These are phyloP conservation scores for Linnemannia exigua DNA, from an alignment of 192 early-diverging fungal species.

Conservation along the genomic window DNA sequence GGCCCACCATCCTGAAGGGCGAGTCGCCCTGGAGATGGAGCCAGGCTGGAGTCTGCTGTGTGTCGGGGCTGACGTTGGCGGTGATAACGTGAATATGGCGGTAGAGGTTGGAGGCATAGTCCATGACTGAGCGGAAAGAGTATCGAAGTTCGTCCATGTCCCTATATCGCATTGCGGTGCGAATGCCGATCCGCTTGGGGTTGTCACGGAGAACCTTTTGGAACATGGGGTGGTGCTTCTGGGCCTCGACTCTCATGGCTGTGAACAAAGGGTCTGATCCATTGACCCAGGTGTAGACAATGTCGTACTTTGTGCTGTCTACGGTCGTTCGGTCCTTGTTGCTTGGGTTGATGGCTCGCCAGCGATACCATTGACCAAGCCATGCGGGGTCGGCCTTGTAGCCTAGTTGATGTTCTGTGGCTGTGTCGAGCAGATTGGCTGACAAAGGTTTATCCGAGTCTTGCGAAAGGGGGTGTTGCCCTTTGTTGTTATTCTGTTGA, in stretches of 20 bases:
- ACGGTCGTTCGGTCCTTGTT: not conserved
- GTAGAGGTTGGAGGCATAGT: slow-evolving; percentile 28
- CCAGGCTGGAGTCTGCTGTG: slow-evolving; percentile 51
- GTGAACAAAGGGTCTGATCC: slow-evolving; percentile 48
- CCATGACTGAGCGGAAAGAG: slow-evolving; percentile 50
- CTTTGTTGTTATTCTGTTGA: not conserved
- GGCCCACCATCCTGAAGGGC: slow-evolving; percentile 20
- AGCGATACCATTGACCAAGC: slow-evolving; percentile 41
- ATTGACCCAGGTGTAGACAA: slow-evolving; percentile 64
- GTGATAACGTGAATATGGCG: slow-evolving; percentile 44
- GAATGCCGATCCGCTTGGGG: slow-evolving; percentile 8
- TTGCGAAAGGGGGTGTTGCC: no score
- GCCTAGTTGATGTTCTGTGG: not conserved
- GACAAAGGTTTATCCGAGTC: not conserved
- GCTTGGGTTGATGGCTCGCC: slow-evolving; percentile 35
- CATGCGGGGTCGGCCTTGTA: slow-evolving; percentile 15
- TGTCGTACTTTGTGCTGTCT: slow-evolving; percentile 24
- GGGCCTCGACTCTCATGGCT: not conserved
- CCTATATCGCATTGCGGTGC: slow-evolving; percentile 40
- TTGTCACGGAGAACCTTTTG: not conserved
- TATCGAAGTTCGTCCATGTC: slow-evolving; percentile 61
- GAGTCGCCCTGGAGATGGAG: slow-evolving; percentile 10
- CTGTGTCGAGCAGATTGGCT: not conserved
- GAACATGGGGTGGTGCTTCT: slow-evolving; percentile 24
- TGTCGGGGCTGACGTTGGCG: slow-evolving; percentile 19